Base-by-base conservation (phyloP, 441 rosid species). In the Melastoma candidum region DNA sequence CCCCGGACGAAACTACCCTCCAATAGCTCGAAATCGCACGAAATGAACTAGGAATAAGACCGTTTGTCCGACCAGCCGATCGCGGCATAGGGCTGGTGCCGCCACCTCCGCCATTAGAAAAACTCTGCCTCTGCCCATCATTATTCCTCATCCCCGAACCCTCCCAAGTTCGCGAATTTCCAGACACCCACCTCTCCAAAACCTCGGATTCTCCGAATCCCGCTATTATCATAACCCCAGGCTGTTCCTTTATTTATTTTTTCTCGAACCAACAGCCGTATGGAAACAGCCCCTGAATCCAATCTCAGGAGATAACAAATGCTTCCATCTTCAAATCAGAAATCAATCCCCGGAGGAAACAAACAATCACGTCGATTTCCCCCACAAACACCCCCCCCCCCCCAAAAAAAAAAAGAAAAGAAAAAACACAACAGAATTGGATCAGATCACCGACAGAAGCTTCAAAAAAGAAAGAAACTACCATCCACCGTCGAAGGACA, bases 1-100 rank as follows among this genome's bases (percentile, higher is more conserved):
- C 95, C 48, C 98, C 95, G 0, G 95, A 82, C 1, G 98, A 87
- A 60, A 92, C 80, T 32, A 87, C 84, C 66, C 70, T 75, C 69
- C 82, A 56, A 66, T 79, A 87, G 70, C 90, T 80, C 2, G 96
- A 87, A 49, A 92, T 57, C 22, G 85, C 77, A 12, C 95, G 81
- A 57, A 83, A 82, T 11, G 98, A 85, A 63, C 78, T 87, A 48
- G 81, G 81, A 29, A 62, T 54, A 32, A 62, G 56, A 22, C 66
- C 66, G 12, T 55, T 62, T 12, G 12, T 54, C 50, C 66, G 49
- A 29, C 81, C 75, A 32, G 41, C 41, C 1, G 84, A 74, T 56
- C 82, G 72, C 24, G 80, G 76, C 64, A 62, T 65, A 68, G 25
- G 36, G 53, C 58, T 65, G 60, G 26, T 55, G 53, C 57, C 63